These are phyloP conservation scores for Penicillium verrucosum DNA, from an alignment of 2,329 filamentous ascomycete genomes.

Conservation along the genomic window DNA sequence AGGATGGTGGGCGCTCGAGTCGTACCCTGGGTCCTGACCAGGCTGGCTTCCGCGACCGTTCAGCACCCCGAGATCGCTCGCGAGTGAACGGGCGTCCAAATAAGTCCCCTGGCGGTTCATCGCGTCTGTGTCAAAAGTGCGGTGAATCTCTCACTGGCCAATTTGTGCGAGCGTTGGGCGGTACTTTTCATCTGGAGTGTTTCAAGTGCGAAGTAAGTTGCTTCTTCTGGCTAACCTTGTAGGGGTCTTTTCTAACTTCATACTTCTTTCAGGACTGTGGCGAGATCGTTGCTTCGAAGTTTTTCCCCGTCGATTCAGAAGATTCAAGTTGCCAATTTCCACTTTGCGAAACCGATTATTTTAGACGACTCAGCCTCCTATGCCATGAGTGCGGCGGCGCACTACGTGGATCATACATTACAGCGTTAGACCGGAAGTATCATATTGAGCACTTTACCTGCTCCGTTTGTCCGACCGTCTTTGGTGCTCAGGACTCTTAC, in stretches of 20 bases:
- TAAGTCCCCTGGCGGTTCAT: slow-evolving; percentile 37
- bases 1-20: slow-evolving; percentile 31
- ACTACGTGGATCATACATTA: slow-evolving; percentile 94
- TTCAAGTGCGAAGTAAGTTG: slow-evolving; percentile 87
- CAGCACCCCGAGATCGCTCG: slow-evolving; percentile 35
- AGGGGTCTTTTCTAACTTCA: slow-evolving; percentile 19
- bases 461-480: slow-evolving; percentile 94
- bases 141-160: slow-evolving; percentile 84
- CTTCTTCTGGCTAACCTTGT: background rate
- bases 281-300: slow-evolving; percentile 96
- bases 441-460: slow-evolving; percentile 99
- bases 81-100: slow-evolving; percentile 37
- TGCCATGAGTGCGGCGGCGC: slow-evolving; percentile 92
- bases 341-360: slow-evolving; percentile 97
- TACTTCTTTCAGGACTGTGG: slow-evolving; percentile 72
- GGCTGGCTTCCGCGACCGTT: slow-evolving; percentile 32
- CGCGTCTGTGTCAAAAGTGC: slow-evolving; percentile 76
- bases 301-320: slow-evolving; percentile 94
- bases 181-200: slow-evolving; percentile 95
- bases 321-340: slow-evolving; percentile 81
- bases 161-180: slow-evolving; percentile 89
- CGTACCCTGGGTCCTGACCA: slow-evolving; percentile 36
- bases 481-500: slow-evolving; percentile 96
- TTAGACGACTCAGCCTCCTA: slow-evolving; percentile 82
- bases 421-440: slow-evolving; percentile 94